phyloP scores from a whole-genome alignment of 495 filamentous ascomycete species.

The Hamigera avellanea region DNA sequence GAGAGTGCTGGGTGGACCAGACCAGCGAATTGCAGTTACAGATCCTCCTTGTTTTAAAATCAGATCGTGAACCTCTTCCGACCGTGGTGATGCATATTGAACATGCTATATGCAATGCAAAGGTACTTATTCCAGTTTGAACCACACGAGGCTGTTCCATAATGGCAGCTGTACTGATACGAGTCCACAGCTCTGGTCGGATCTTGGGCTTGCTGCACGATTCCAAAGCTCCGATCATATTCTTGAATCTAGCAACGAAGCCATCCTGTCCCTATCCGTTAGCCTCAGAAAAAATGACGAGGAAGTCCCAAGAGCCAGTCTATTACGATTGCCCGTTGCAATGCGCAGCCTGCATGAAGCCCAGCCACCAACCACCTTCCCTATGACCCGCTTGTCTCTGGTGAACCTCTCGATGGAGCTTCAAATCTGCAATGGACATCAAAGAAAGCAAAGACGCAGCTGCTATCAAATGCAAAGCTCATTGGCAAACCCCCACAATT shows the following conservation, averaged over 20 bases:
- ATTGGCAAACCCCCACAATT: no score
- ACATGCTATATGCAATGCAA: conserved; percentile 14
- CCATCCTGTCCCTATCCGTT: conserved; percentile 11
- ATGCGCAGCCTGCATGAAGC: conserved; percentile 9
- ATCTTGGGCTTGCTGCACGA: conserved; percentile 17
- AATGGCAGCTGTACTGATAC: no score
- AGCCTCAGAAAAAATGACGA: conserved; percentile 9
- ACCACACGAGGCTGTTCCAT: no score
- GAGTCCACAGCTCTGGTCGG: conserved; percentile 22
- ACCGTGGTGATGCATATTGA: conserved; percentile 11
- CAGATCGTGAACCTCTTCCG: not conserved
- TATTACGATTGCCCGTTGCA: conserved; percentile 6
- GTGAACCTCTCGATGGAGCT: conserved; percentile 16
- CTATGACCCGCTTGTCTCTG: conserved; percentile 9
- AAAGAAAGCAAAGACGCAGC: no score
- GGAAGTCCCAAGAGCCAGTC: no score
- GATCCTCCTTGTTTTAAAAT: conserved; percentile 7
- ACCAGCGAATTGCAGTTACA: conserved; percentile 18
- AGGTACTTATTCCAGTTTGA: conserved; percentile 6
- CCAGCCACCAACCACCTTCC: conserved; percentile 9
- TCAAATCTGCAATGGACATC: not conserved
- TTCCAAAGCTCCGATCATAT: conserved; percentile 10
- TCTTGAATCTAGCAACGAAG: not conserved
- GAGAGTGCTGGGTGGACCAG: conserved; percentile 18
- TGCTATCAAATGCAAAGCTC: no score